Evolutionary conservation across 306 rosid genomes (phyloP), one percentile per base, ranked within the genome.

Genomic region (Dalbergia oliveri): DNA sequence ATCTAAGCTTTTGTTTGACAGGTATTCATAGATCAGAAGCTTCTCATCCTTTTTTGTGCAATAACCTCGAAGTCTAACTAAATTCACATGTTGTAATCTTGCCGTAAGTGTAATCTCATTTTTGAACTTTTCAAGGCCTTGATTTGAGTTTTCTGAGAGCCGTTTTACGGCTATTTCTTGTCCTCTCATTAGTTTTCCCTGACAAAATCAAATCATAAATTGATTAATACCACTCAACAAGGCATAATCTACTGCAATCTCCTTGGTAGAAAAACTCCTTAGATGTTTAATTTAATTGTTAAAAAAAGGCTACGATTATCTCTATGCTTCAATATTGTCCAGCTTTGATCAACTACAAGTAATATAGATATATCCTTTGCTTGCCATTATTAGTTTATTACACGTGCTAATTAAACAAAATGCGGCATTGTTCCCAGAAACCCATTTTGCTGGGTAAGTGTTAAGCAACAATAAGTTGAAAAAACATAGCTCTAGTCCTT

Each of bases 1-100:
- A 78, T 89, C 84, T 78, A 89, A 79, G 86, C 92, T 89, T 80
- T 70, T 86, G 78, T 84, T 86, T 57, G 86, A 88, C 50, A 89
- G 84, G 56, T 82, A 86, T 71, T 89, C 88, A 41, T 89, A 86
- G 66, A 89, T 74, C 39, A 89, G 51, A 84, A 83, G 84, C 85
- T 78, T 89, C 72, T 87, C 91, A 18, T 87, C 82, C 65, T 19
- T 85, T 71, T 84, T 69, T 14, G 81, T 75, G 81, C 88, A 85
- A 43, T 75, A 87, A 26, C 93, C 93, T 58, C 81, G 9, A 76
- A 89, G 84, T 45, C 89, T 81, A 59, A 85, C 89, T 45, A 89
- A 85, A 81, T 89, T 89, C 44, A 85, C 83, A 72, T 89, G 93
- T 14, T 87, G 93, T 21, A 87, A 69, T 13, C 57, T 83, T 81